Conservation (phyloP, 352 stramenopile genomes). For the Phytopythium cucurbitacearum region DNA sequence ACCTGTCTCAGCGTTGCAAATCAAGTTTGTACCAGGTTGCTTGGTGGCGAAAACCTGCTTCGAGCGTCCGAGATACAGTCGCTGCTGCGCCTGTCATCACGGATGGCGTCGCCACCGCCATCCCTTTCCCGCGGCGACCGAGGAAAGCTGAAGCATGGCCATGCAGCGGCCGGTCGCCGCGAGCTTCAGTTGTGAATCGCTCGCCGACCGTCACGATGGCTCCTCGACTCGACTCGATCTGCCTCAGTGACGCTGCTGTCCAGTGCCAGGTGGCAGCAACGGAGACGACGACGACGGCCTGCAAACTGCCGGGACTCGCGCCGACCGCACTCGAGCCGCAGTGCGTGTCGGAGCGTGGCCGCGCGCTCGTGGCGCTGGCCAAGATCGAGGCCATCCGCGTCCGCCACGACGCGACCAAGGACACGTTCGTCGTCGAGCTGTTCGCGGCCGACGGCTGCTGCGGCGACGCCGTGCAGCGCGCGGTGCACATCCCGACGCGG, state of each 20-base stretch:
- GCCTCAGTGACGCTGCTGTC: no score
- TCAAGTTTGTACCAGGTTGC: no score
- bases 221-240: no score
- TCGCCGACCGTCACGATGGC: background rate
- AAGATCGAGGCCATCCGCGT: slow-evolving; percentile 22
- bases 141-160: no score
- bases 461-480: background rate
- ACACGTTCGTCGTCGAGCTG: slow-evolving; percentile 1
- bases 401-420: background rate
- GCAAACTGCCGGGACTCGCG: slow-evolving; percentile 12
- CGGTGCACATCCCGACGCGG: slow-evolving; percentile 4
- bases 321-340: slow-evolving; percentile 17
- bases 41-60: no score
- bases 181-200: background rate
- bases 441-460: slow-evolving; percentile 5
- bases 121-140: no score
- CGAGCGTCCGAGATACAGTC: no score
- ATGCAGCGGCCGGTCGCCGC: no score
- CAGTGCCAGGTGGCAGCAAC: no score
- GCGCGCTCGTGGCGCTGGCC: slow-evolving; percentile 17
- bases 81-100: no score
- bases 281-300: background rate
- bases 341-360: slow-evolving; percentile 15
- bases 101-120: no score
- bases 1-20: no score